phyloP scores from a whole-genome alignment of 352 stramenopile genomes.

The Blastocystis sp. region DNA sequence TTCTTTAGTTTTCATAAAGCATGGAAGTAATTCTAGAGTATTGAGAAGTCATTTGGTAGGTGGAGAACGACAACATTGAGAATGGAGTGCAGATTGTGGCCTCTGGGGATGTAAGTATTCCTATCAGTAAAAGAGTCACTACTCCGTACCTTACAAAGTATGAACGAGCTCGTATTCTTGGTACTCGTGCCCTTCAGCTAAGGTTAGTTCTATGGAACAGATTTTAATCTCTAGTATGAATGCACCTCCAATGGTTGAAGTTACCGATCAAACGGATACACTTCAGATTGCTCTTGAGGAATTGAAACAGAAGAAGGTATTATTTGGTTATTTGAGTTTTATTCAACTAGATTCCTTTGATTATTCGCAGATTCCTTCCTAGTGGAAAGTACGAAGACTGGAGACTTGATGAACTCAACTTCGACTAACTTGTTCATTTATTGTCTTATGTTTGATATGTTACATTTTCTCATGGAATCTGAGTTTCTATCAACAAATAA shows the following conservation, averaged over 20 bases:
- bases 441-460: neutral
- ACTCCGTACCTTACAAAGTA: conserved; percentile 99
- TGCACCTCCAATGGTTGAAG: conserved; percentile 83
- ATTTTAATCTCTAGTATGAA: conserved; percentile 76
- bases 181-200: conserved; percentile 94
- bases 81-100: conserved; percentile 55
- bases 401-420: conserved; percentile 96
- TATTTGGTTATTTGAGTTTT: neutral
- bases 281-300: conserved; percentile 99
- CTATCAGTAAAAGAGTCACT: conserved; percentile 74
- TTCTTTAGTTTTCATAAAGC: neutral
- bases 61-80: conserved; percentile 47
- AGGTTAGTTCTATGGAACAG: conserved; percentile 68
- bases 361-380: conserved; percentile 94
- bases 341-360: conserved; percentile 84
- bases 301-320: conserved; percentile 85
- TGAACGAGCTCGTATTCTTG: conserved; percentile 90
- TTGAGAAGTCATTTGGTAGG: neutral
- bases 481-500: conserved; percentile 7
- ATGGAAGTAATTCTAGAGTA: conserved; percentile 10
- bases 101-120: neutral
- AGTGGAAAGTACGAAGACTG: conserved; percentile 98
- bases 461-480: neutral
- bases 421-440: conserved; percentile 77
- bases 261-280: conserved; percentile 95